Base-by-base conservation (phyloP, 495 filamentous ascomycete genomes). In the Penicillium diatomitis region DNA sequence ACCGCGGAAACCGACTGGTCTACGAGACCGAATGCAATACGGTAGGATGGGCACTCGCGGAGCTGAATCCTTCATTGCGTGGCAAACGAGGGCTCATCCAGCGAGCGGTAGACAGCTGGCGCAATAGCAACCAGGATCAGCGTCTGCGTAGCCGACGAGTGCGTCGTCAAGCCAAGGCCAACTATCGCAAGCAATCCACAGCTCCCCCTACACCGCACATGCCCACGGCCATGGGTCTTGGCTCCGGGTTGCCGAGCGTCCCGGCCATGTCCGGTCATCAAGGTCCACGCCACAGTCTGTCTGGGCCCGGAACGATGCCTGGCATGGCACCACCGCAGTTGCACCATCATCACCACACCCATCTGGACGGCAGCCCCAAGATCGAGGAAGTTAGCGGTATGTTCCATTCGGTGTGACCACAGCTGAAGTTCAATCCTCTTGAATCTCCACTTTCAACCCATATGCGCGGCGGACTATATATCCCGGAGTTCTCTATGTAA, bases 21-120 rank as follows among this genome's bases (percentile, higher is more conserved):
- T 98, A 98, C 64, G 92, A 98, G 72, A 96, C 89, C 6, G 94
- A 97, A 67, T 98, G 94, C 75, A 98, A 98, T 67, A 88, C 89
- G 0, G 91, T 98, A 8, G 92, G 92, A 11, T 98, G 92, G 92
- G 92, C 90, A 27, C 68, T 98, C 51, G 94, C 94, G 3, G 83
- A 96, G 54, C 74, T 97, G 37, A 98, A 98, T 64, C 85, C 89
- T 2, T 85, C 85, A 39, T 77, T 98, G 30, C 77, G 90, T 44
- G 91, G 89, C 44, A 98, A 98, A 70, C 81, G 92, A 43, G 92
- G 92, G 6, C 75, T 98, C 52, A 98, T 98, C 51, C 92, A 98
- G 68, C 80, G 92, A 42, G 92, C 92, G 12, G 92, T 98, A 32
- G 92, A 98, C 68, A 96, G 91, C 66, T 97, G 92, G 92, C 75